Evolutionary conservation across 2,329 filamentous ascomycete species (phyloP).

Genomic region (Trichoderma sp.): DNA sequence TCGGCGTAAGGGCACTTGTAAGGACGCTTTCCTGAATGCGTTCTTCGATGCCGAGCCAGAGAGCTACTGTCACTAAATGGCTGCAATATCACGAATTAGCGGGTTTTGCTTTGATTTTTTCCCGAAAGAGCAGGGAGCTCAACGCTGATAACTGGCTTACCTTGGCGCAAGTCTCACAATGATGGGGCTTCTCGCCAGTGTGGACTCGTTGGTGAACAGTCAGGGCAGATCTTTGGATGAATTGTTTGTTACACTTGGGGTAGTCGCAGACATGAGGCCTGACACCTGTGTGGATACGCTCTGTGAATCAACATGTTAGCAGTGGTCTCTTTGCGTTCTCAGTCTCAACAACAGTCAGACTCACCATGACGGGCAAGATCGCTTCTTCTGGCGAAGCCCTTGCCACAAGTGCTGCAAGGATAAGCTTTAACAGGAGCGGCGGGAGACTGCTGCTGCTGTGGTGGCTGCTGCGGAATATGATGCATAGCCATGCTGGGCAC

Average conservation of each 20-base stretch:
- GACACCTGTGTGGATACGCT: constrained; percentile 91
- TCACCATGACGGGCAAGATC: constrained; percentile 90
- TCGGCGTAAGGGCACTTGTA: constrained; percentile 98
- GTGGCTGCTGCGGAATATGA: constrained; percentile 35
- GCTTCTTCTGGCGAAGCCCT: constrained; percentile 89
- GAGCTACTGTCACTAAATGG: constrained; percentile 97
- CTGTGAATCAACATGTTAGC: constrained; percentile 49
- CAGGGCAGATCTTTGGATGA: constrained; percentile 92
- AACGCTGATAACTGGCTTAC: constrained; percentile 47
- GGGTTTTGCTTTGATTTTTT: not conserved
- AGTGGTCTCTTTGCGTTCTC: not conserved
- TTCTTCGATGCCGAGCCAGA: constrained; percentile 85
- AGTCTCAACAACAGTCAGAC: not conserved
- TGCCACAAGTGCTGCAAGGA: constrained; percentile 83
- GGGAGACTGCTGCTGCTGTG: constrained; percentile 34
- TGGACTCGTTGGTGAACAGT: constrained; percentile 95
- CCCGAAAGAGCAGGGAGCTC: not conserved
- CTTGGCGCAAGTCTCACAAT: constrained; percentile 96
- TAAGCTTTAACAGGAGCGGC: constrained; percentile 64
- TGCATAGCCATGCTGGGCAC: constrained; percentile 41
- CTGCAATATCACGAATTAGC: constrained; percentile 33
- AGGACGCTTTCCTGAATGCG: constrained; percentile 91
- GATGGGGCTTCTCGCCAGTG: constrained; percentile 96
- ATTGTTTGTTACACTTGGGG: constrained; percentile 86
- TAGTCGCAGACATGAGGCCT: constrained; percentile 91